Percentiles rank a stretch among this genome's conserved stretches.
phyloP scores from a whole-genome alignment of 176 grass and related monocot species.

The Oryza longistaminata region DNA sequence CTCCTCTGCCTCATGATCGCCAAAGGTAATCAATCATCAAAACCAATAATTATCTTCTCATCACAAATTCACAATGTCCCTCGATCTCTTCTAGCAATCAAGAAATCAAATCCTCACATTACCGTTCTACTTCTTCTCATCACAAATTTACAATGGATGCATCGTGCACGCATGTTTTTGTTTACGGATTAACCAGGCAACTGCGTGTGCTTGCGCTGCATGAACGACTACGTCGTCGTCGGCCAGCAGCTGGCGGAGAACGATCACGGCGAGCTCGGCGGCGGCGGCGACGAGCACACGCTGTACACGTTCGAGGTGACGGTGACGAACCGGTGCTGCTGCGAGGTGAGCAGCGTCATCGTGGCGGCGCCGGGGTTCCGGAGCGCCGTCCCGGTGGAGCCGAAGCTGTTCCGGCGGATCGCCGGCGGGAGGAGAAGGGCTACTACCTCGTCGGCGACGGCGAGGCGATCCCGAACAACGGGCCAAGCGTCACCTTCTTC shows the following conservation, averaged over 20 bases:
- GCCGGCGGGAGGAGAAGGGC: too few relatives aligned
- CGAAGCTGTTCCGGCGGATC: neutral
- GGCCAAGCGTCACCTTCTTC: neutral
- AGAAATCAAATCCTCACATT: too few relatives aligned
- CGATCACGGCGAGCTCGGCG: neutral
- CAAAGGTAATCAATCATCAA: too few relatives aligned
- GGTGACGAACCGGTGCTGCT: neutral
- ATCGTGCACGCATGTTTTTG: neutral
- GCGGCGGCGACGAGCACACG: too few relatives aligned
- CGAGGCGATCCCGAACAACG: neutral
- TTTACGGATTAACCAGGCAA: neutral
- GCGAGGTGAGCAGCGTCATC: neutral
- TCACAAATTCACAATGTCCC: neutral
- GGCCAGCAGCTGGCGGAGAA: neutral
- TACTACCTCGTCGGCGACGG: neutral
- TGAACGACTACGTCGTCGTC: neutral
- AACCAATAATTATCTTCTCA: neutral
- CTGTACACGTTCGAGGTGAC: neutral
- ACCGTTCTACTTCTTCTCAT: neutral
- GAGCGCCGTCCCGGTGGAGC: neutral
- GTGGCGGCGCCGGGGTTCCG: neutral
- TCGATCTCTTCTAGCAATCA: neutral
- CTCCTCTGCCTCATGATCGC: too few relatives aligned
- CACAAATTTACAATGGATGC: neutral
- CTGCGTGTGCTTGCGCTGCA: neutral